Base-by-base conservation (phyloP, 192 early-diverging fungal genomes). In the Entrophospora sp. region DNA sequence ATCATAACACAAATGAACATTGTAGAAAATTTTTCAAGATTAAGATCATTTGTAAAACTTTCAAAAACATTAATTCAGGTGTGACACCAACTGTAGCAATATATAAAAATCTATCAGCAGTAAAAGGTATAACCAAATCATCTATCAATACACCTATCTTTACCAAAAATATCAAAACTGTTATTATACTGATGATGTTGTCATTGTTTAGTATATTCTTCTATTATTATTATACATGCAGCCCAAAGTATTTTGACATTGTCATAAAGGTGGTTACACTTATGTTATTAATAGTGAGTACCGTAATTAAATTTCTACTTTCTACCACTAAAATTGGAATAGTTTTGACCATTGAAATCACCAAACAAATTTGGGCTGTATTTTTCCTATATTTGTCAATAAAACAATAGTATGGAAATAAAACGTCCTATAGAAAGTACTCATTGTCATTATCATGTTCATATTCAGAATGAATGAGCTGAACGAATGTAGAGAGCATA, bases 91-190 rank as follows among this genome's bases (percentile, higher is more conserved):
- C 90, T 0, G 89, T 90, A 20, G 89, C 90, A 64, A 93, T 87
- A 48, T 93, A 93, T 37, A 93, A 75, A 63, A 93, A 92, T 22
- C 91, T 89, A 31, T 90, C 91, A 1, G 91, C 90, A 9, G 91
- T 90, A 51, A 93, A 90, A 4, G 91, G 91, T 71, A 93, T 93
- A 9, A 93, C 88, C 57, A 89, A 75, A 72, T 91, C 85, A 56
- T 85, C 81, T 74, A 77, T 80, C n/a, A 77, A 73, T 30, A 88
- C 79, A 5, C 79, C 84, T 8, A 85, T 86, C 2, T 25, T 10
- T 22, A 14, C 25, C 31, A 22, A 40, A 42, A 34, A 40, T 30
- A 13, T 20, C 36, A 5, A 40, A 27, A 9, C 24, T 42, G 22
- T 60, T 49, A 16, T 18, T 42, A 12, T 9, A 10, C 8, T 32